Evolutionary conservation across 805 yeast genomes (phyloP), one percentile per base, ranked within the genome.

Genomic region (Saturnispora kantuleensis): DNA sequence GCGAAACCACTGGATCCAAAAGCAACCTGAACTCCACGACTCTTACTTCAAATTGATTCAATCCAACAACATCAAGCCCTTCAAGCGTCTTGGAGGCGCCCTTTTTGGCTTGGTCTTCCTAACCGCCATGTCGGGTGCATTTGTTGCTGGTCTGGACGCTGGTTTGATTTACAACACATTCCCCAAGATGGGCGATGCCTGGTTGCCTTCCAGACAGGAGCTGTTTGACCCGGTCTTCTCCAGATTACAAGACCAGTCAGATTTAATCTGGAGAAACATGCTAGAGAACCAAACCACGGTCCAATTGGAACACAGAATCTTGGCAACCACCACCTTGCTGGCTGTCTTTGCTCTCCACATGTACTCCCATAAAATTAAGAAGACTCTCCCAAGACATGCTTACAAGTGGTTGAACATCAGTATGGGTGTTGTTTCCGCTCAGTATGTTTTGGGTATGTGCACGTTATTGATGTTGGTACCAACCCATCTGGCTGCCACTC

Each of bases 71-170:
- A 62, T 87, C 40, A 68, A 67, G 37, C 74, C 69, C 38, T 71
- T 83, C 54, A 77, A 88, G 60, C 62, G 69, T 35, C 55, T 73
- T 31, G 73, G 85, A 1, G 47, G 65, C 9, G 82, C 71, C 0
- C 64, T 93, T 35, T 67, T 86, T 29, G 79, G 69, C 2, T 65
- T 90, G 43, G 82, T 90, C 1, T 90, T 88, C 55, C 47, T 82
- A 35, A 93, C 99, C 15, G 96, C 97, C 13, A 84, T 93, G 94
- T 77, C 95, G 10, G 99, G 98, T 49, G 97, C 96, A 12, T 78
- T 93, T 72, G 99, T 93, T 38, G 98, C 99, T 12, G 98, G 98
- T 8, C 70, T 93, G 45, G 98, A 93, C 65, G 98, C 99, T 3
- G 98, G 98, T 41, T 70, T 89, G 64, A 88, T 93, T 52, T 93